These are phyloP conservation scores for Colletotrichum incanum DNA, from an alignment of 2,329 filamentous ascomycete genomes.

Conservation along the genomic window DNA sequence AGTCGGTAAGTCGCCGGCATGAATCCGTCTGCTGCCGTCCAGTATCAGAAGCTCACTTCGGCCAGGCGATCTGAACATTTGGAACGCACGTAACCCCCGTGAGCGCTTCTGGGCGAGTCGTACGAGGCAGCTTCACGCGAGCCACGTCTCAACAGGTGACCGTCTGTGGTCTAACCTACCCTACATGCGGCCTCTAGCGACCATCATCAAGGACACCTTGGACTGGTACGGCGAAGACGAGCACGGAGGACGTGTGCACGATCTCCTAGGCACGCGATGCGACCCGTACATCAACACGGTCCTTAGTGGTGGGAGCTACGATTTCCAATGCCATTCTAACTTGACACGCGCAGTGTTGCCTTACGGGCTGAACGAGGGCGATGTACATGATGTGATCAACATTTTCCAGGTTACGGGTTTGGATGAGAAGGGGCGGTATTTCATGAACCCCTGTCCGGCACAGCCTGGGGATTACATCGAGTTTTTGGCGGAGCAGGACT, in stretches of 20 bases:
- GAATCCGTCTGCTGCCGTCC: background rate
- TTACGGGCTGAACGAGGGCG: constrained; percentile 77
- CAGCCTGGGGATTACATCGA: constrained; percentile 74
- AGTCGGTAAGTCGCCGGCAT: constrained; percentile 65
- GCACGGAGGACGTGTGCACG: constrained; percentile 80
- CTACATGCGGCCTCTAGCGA: constrained; percentile 82
- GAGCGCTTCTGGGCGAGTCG: constrained; percentile 88
- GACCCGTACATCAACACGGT: constrained; percentile 88
- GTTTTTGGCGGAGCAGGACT: constrained; percentile 85
- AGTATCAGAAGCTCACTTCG: background rate
- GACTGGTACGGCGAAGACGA: constrained; percentile 72
- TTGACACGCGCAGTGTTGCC: constrained; percentile 80
- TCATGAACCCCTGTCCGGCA: constrained; percentile 78
- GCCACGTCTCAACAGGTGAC: constrained; percentile 80
- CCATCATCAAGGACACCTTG: constrained; percentile 79
- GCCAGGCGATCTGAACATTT: constrained; percentile 83
- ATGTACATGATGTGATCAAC: constrained; percentile 90
- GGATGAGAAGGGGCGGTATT: constrained; percentile 80
- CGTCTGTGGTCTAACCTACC: constrained; percentile 85
- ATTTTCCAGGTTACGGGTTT: constrained; percentile 89
- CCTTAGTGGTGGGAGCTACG: constrained; percentile 77
- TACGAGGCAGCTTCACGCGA: constrained; percentile 83
- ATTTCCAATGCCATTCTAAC: constrained; percentile 90
- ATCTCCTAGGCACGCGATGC: constrained; percentile 86
- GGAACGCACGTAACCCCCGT: constrained; percentile 82